phyloP scores from a whole-genome alignment of 2,329 filamentous ascomycete genomes.

The Daldinia eschscholtzii region DNA sequence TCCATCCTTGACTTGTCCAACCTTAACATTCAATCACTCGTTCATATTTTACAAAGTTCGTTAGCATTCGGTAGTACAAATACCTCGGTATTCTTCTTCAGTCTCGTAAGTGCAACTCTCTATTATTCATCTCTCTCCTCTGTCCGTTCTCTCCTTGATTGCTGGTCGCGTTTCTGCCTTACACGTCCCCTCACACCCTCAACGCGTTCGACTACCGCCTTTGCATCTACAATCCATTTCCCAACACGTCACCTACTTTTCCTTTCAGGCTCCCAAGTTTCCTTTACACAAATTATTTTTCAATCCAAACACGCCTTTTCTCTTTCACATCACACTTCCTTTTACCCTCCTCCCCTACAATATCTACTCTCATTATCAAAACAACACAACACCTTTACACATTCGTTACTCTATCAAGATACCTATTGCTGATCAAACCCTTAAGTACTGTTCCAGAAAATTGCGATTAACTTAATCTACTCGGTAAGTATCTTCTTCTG shows the following conservation, averaged over 20 bases:
- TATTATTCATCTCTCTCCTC: not conserved
- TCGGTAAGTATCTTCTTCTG: not conserved
- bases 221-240: not conserved
- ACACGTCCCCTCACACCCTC: not conserved
- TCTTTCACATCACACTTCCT: not conserved
- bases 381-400: not conserved
- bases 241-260: not conserved
- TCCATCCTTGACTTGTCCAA: not conserved
- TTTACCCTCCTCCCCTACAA: not conserved
- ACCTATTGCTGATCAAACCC: not conserved
- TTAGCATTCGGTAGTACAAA: not conserved
- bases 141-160: not conserved
- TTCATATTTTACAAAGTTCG: conserved; percentile 1
- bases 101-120: not conserved
- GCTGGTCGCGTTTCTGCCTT: not conserved
- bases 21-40: not conserved
- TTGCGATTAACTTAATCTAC: not conserved
- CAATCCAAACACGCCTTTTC: not conserved
- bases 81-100: not conserved
- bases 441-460: not conserved
- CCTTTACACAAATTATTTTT: not conserved
- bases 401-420: not conserved
- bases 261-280: not conserved
- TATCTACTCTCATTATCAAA: not conserved
- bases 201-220: not conserved